Base-by-base conservation (phyloP, 1,139 yeast genomes). In the Scheffersomyces titani region DNA sequence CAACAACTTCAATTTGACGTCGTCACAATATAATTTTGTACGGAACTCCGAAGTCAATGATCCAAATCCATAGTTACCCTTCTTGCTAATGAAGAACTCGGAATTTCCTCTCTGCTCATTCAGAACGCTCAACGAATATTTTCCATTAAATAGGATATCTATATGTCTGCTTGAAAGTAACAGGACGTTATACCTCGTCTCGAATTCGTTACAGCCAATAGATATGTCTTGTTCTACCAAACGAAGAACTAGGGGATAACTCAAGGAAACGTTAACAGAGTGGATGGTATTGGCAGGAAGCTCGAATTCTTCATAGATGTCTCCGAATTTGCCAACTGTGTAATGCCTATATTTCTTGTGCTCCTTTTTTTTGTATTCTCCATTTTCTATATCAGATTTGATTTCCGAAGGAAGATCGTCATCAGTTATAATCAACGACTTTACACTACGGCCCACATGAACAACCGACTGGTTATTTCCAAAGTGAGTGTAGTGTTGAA, bases 41-140 rank as follows among this genome's bases (percentile, higher is more conserved):
- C 68, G 73, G 68, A 75, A 83, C 57, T 75, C 76, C 19, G 85
- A 75, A 3, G 62, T 63, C 50, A 73, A 65, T 2, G 71, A 61
- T 2, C 87, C 89, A 50, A 64, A 61, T 0, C 89, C 90, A 63
- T 77, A 74, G 63, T 85, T 85, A 1, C 88, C 88, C 9, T 63
- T 58, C 16, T 83, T 78, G 2, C 84, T 68, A 3, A 84, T 55
- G 1, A 76, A 70, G 61, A 73, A 85, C 6, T 61, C 61, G 0
- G 89, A 83, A 1, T 83, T 74, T 44, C 89, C 90, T 58, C 73
- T 70, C 61, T 78, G 81, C 4, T 54, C 55, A 19, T 66, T 54
- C n/a, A 57, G 56, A 2, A 63, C 61, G 22, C 70, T 66, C 22
- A 70, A 55, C 3, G 68, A 59, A 9, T 60, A 61, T 3, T 63